Evolutionary conservation across 108 stramenopile species (phyloP).

Genomic region (Nannochloropsis salina): DNA sequence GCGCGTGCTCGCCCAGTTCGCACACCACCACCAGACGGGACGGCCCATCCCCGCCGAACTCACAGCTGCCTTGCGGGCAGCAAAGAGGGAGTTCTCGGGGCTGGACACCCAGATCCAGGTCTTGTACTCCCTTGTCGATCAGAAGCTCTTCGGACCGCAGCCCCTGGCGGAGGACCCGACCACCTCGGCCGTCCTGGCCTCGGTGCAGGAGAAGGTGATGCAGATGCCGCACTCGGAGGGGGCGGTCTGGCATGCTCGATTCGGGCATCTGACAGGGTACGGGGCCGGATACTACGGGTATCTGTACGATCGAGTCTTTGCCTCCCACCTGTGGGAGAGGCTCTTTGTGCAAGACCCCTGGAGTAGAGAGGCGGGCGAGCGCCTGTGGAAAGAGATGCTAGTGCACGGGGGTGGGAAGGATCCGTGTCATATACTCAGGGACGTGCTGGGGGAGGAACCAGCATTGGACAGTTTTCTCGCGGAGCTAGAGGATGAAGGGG

Average conservation of each 20-base stretch:
- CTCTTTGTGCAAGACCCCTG: conserved; percentile 52
- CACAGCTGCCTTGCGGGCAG: conserved; percentile 26
- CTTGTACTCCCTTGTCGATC: conserved; percentile 52
- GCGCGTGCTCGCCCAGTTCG: conserved; percentile 38
- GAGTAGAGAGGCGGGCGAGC: conserved; percentile 42
- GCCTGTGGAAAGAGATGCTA: conserved; percentile 45
- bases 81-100: conserved; percentile 43
- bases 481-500: neutral
- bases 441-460: conserved; percentile 41
- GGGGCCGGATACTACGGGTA: conserved; percentile 57
- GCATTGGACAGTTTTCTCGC: conserved; percentile 20
- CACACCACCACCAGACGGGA: conserved; percentile 48
- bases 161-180: conserved; percentile 26
- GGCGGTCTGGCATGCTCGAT: conserved; percentile 34
- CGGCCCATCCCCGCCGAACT: conserved; percentile 38
- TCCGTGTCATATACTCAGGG: conserved; percentile 47
- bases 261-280: conserved; percentile 29
- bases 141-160: conserved; percentile 51
- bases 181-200: conserved; percentile 19
- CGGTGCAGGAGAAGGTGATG: conserved; percentile 26
- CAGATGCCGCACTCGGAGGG: conserved; percentile 28
- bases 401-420: conserved; percentile 47
- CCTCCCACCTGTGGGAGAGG: conserved; percentile 56
- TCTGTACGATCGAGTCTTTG: conserved; percentile 53
- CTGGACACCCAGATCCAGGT: conserved; percentile 50